phyloP scores from a whole-genome alignment of 2,329 filamentous ascomycete genomes.

The Phialophora expanda region DNA sequence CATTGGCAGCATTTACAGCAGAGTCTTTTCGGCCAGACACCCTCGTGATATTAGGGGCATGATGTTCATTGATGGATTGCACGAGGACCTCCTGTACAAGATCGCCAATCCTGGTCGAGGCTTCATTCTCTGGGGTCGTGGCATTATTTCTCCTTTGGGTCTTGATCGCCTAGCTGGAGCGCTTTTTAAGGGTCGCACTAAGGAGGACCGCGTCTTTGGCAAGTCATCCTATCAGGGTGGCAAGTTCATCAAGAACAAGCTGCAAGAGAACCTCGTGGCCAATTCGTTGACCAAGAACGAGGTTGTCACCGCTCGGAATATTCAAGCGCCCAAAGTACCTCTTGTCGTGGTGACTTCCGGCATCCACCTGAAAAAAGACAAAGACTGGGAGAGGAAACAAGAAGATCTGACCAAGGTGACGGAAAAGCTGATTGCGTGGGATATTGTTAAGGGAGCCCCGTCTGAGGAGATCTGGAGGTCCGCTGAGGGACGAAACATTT shows the following conservation, averaged over 20 bases:
- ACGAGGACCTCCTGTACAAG: slow-evolving; percentile 79
- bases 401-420: slow-evolving; percentile 82
- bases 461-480: slow-evolving; percentile 87
- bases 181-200: slow-evolving; percentile 77
- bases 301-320: slow-evolving; percentile 74
- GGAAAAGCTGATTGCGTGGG: slow-evolving; percentile 78
- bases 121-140: slow-evolving; percentile 84
- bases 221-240: slow-evolving; percentile 76
- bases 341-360: slow-evolving; percentile 84
- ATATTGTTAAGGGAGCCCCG: slow-evolving; percentile 76
- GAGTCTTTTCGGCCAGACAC: slow-evolving; percentile 88
- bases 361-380: slow-evolving; percentile 67
- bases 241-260: slow-evolving; percentile 84
- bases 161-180: slow-evolving; percentile 80
- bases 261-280: slow-evolving; percentile 92
- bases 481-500: slow-evolving; percentile 69
- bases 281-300: slow-evolving; percentile 83
- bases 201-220: slow-evolving; percentile 85
- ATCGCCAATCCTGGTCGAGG: slow-evolving; percentile 72
- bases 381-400: slow-evolving; percentile 82
- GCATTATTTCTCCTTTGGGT: slow-evolving; percentile 84
- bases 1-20: slow-evolving; percentile 83
- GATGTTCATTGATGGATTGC: slow-evolving; percentile 83
- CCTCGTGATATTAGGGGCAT: slow-evolving; percentile 75
- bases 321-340: slow-evolving; percentile 76